Conservation (phyloP, 768 basidiomycete species). For the Lentinus brumalis region DNA sequence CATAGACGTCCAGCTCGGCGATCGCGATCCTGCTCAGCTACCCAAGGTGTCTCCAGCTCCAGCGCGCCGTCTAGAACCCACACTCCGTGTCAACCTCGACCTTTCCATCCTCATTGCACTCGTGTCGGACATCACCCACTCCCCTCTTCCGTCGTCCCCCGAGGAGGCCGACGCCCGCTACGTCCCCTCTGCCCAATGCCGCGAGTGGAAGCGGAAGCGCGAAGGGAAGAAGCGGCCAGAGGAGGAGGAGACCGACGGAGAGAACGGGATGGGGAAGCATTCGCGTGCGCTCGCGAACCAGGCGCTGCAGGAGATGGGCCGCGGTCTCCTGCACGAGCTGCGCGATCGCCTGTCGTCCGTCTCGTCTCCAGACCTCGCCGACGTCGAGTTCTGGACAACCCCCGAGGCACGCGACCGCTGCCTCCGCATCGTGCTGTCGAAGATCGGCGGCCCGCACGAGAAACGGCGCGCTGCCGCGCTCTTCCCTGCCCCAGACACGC, state of each 20-base stretch:
- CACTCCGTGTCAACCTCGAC: slow-evolving; percentile 73
- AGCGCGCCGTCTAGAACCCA: slow-evolving; percentile 44
- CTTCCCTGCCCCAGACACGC: slow-evolving; percentile 39
- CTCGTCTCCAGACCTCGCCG: not conserved
- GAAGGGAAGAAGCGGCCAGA: slow-evolving; percentile 1
- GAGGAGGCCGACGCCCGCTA: slow-evolving; percentile 68
- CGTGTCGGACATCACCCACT: slow-evolving; percentile 26
- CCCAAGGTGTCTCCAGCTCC: not conserved
- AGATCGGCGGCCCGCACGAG: slow-evolving; percentile 77
- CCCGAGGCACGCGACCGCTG: slow-evolving; percentile 73
- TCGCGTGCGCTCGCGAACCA: slow-evolving; percentile 73
- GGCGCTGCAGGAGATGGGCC: slow-evolving; percentile 72
- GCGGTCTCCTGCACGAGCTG: slow-evolving; percentile 63
- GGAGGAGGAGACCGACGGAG: slow-evolving; percentile 3
- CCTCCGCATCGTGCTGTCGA: slow-evolving; percentile 66
- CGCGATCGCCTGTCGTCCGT: slow-evolving; percentile 43
- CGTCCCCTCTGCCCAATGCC: slow-evolving; percentile 55
- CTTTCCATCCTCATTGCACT: slow-evolving; percentile 80
- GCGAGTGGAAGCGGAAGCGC: slow-evolving; percentile 54
- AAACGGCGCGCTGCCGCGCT: slow-evolving; percentile 63
- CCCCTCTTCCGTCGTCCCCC: slow-evolving; percentile 48
- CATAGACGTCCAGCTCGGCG: slow-evolving; percentile 67
- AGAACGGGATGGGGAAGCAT: slow-evolving; percentile 46
- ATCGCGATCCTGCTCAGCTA: slow-evolving; percentile 32
- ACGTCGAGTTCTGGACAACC: slow-evolving; percentile 79